Evolutionary conservation across 129 eudicot species (phyloP).

Genomic region (carrot (Daucus carota)): DH1_v3.0 NC_030382.2:44789001-44789500

Average conservation of each 20-base stretch:
- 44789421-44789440: neutral
- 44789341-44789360: neutral
- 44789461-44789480: neutral
- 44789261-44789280: neutral
- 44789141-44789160: neutral
- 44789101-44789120: neutral
- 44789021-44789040: neutral
- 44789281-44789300: neutral
- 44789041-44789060: neutral
- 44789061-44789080: neutral
- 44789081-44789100: neutral
- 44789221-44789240: neutral
- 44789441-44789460: neutral
- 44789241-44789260: neutral
- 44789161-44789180: neutral
- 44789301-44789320: neutral
- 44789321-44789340: neutral
- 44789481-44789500: neutral
- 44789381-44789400: neutral
- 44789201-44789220: neutral
- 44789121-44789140: neutral
- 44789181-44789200: neutral
- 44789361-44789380: neutral
- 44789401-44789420: neutral
- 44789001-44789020: neutral